Base-by-base conservation (phyloP, 2,329 filamentous ascomycete species). In the Stromatinia cepivora region DNA sequence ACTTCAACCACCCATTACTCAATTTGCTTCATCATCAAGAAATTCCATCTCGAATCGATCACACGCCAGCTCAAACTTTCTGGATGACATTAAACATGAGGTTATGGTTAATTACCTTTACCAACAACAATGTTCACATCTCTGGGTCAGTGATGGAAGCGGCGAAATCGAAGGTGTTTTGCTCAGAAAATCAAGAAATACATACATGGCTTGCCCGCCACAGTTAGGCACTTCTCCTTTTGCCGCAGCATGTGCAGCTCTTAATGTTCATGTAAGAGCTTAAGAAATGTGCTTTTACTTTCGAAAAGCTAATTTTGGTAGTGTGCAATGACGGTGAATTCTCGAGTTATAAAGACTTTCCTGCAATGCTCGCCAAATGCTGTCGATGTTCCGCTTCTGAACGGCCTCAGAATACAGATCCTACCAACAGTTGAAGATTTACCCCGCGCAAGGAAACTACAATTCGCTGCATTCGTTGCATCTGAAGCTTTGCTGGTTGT, bases 71-170 rank as follows among this genome's bases (percentile, higher is more conserved):
- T 87, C 85, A 52, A 80, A 84, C 69, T 84, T 90, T 70, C 79
- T 91, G 15, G 89, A 92, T 70, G 90, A 92, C 72, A 90, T 92
- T 79, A 92, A 90, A 79, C 89, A 92, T 76, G 91, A 93, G 79
- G 89, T 93, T 71, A 93, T 93, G 90, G 90, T 92, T 71, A 93
- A 92, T 80, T 92, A 92, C 78, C 82, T 94, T 36, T 92, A 92
- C 79, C 91, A 93, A 79, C 90, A 93, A 78, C 90, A 93, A 80
- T 92, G 90, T 76, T 86, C 87, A 17, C 86, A 88, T 71, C 84
- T 92, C 46, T 93, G 91, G 91, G 88, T 93, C 28, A 87, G 87
- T 45, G 89, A 92, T 74, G 87, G 85, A 48, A 88, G 84, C 62
- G 89, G 89, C 17, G 86, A 90, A 73, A 79, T 88, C 8, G 91